These are phyloP conservation scores for Botrytis aclada DNA, from an alignment of 2,329 filamentous ascomycete genomes.

Conservation along the genomic window DNA sequence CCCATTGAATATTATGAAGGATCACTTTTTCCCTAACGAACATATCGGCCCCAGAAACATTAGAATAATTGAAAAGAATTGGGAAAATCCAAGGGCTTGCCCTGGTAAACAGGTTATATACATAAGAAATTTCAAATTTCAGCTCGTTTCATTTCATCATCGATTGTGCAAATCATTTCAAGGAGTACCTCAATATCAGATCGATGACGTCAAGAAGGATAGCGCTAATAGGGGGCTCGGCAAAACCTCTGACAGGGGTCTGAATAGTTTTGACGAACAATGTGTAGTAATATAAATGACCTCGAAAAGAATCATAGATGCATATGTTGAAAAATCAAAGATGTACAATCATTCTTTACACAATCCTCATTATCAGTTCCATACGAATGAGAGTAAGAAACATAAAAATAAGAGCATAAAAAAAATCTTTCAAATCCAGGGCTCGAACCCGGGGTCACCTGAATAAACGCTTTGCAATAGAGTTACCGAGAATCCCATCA, in stretches of 20 bases:
- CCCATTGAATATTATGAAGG: too few relatives aligned
- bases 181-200: accelerated
- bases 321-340: neutral
- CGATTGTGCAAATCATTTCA: neutral
- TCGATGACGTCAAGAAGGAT: neutral
- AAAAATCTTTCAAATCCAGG: neutral
- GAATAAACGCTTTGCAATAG: accelerated
- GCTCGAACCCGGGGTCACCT: neutral
- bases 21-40: too few relatives aligned
- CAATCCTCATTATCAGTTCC: neutral
- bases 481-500: neutral
- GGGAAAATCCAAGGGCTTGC: neutral
- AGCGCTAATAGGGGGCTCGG: neutral
- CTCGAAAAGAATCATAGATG: neutral
- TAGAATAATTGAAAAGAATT: neutral
- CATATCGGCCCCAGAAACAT: neutral
- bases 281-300: neutral
- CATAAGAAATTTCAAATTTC: neutral
- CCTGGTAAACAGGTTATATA: too few relatives aligned
- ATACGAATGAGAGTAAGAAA: neutral
- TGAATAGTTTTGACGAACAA: neutral
- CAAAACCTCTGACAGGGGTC: neutral
- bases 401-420: neutral
- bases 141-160: neutral
- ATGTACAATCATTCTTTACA: neutral